These are phyloP conservation scores for Cerioporus squamosus DNA, from an alignment of 1,284 basidiomycete genomes.

Conservation along the genomic window DNA sequence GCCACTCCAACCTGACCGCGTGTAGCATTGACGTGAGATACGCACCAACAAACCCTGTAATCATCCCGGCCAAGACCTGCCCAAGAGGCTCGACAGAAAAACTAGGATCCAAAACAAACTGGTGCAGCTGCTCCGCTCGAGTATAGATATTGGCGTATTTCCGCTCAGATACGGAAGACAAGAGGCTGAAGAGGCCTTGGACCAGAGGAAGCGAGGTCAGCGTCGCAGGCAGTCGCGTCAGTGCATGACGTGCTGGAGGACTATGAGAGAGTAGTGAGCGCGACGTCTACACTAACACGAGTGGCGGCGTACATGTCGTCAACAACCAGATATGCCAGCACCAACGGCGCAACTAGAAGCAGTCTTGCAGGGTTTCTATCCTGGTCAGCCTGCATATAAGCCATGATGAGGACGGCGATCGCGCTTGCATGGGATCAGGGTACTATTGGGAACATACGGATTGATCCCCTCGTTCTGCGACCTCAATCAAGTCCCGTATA, in stretches of 20 bases:
- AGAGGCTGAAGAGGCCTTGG: constrained; percentile 48
- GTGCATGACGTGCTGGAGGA: constrained; percentile 57
- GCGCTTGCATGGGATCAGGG: not conserved
- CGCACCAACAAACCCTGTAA: constrained; percentile 55
- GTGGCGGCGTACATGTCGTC: constrained; percentile 56
- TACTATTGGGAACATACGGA: constrained; percentile 41
- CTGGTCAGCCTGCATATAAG: constrained; percentile 37
- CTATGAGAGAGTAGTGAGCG: constrained; percentile 36
- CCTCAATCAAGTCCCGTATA: constrained; percentile 46
- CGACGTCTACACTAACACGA: not conserved
- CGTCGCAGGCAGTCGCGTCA: constrained; percentile 54
- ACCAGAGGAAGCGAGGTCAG: constrained; percentile 48
- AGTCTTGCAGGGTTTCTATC: constrained; percentile 51
- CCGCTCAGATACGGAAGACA: constrained; percentile 54
- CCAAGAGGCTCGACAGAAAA: constrained; percentile 50
- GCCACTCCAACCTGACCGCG: not conserved
- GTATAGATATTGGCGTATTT: constrained; percentile 58
- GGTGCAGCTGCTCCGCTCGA: constrained; percentile 47
- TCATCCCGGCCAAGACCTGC: constrained; percentile 47
- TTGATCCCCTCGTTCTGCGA: constrained; percentile 57
- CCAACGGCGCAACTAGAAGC: constrained; percentile 57
- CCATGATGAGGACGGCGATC: not conserved
- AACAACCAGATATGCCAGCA: constrained; percentile 62
- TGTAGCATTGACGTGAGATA: constrained; percentile 34
- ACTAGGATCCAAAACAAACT: constrained; percentile 44